phyloP scores from a whole-genome alignment of 192 early-diverging fungal species.

The Umbelopsis isabellina region DNA sequence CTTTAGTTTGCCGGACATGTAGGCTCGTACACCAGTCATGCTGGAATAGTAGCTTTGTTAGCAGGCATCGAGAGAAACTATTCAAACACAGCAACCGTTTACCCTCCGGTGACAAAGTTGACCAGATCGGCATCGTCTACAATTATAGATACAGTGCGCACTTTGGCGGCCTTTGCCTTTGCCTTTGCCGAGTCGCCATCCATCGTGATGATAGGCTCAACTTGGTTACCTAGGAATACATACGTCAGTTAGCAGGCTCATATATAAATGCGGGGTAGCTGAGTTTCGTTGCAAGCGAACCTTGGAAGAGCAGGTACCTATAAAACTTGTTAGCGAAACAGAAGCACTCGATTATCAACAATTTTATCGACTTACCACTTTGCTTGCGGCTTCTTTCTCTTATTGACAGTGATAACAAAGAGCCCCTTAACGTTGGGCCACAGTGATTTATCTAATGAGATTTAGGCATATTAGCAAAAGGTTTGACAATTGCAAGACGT shows the following conservation, averaged over 20 bases:
- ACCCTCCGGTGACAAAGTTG: slow-evolving; percentile 44
- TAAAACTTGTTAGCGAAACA: background rate
- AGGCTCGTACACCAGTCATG: slow-evolving; percentile 32
- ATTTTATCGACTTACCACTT: slow-evolving; percentile 23
- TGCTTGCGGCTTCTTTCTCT: slow-evolving; percentile 28
- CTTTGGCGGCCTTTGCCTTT: slow-evolving; percentile 18
- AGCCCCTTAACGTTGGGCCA: slow-evolving; percentile 41
- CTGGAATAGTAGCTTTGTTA: background rate
- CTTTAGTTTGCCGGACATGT: slow-evolving; percentile 37
- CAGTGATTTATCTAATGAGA: background rate
- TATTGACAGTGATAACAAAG: slow-evolving; percentile 36
- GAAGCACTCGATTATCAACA: background rate
- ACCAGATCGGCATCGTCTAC: slow-evolving; percentile 35
- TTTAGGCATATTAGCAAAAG: background rate
- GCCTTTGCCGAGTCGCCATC: slow-evolving; percentile 6
- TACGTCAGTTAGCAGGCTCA: background rate
- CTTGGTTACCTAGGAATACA: slow-evolving; percentile 19
- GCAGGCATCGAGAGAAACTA: background rate
- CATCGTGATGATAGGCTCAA: slow-evolving; percentile 31
- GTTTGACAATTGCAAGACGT: background rate
- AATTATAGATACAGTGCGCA: slow-evolving; percentile 25
- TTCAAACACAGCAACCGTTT: background rate
- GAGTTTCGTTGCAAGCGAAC: slow-evolving; percentile 13
- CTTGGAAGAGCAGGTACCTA: slow-evolving; percentile 37
- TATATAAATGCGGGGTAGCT: background rate